These are phyloP conservation scores for Purpureocillium takamizusanense DNA, from an alignment of 2,329 filamentous ascomycete genomes.

Conservation along the genomic window DNA sequence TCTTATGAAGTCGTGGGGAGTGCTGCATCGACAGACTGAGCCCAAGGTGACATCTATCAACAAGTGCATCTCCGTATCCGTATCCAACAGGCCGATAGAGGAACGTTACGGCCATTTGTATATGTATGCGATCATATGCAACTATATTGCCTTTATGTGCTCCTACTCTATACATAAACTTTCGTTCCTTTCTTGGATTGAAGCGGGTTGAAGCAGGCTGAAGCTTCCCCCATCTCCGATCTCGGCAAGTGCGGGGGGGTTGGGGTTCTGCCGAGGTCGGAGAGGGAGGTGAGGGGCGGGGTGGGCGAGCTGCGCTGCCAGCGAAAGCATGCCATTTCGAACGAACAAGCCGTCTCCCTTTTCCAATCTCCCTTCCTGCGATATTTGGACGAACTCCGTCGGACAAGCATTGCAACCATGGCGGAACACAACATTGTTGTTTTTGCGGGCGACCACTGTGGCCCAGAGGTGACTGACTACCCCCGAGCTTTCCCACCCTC, in stretches of 20 bases:
- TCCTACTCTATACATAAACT: constrained; percentile 2
- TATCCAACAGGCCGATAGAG: constrained; percentile 6
- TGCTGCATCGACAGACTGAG: constrained; percentile 2
- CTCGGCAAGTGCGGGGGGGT: constrained; percentile 1
- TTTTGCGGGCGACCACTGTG: constrained; percentile 75
- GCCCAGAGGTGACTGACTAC: constrained; percentile 59
- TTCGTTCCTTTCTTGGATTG: constrained; percentile 3
- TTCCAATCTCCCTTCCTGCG: constrained; percentile 3
- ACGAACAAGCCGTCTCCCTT: not conserved
- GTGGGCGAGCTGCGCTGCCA: constrained; percentile 1
- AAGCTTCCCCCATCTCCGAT: constrained; percentile 5
- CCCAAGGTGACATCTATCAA: constrained; percentile 5
- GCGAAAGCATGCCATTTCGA: too few species aligned
- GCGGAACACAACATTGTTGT: constrained; percentile 69
- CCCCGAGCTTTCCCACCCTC: not conserved
- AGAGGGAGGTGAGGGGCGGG: not conserved
- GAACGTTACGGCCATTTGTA: constrained; percentile 5
- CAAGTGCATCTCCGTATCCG: constrained; percentile 4
- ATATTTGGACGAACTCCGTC: not conserved
- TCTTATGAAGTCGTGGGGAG: constrained; percentile 3
- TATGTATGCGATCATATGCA: constrained; percentile 3
- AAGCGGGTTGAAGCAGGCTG: constrained; percentile 1
- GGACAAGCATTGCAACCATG: constrained; percentile 36
- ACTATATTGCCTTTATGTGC: constrained; percentile 1
- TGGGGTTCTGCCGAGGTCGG: constrained; percentile 4